Percentiles rank a stretch among this genome's conserved stretches.
Evolutionary conservation across 1,139 yeast species (phyloP).

Genomic region (Meyerozyma sp.): DNA sequence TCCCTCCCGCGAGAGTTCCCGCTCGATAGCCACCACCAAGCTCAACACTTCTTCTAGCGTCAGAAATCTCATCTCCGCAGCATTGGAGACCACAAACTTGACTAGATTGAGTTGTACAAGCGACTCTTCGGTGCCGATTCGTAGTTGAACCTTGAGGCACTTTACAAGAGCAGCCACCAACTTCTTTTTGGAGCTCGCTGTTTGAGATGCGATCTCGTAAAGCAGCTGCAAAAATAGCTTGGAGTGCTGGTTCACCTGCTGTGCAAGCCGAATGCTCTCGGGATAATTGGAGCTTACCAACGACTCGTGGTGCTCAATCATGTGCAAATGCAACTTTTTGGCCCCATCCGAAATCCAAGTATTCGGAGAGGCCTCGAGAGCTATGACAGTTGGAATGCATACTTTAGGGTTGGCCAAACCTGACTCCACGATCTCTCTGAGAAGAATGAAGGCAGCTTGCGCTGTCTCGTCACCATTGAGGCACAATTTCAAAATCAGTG

Average conservation of each 20-base stretch:
- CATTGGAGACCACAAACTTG: conserved; percentile 29
- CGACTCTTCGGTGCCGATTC: conserved; percentile 9
- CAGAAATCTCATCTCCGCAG: conserved; percentile 31
- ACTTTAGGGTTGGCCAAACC: conserved; percentile 74
- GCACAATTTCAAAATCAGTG: conserved; percentile 44
- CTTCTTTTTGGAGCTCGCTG: conserved; percentile 42
- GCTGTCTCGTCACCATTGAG: conserved; percentile 43
- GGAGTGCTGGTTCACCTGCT: conserved; percentile 44
- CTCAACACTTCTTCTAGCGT: conserved; percentile 35
- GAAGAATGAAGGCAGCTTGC: conserved; percentile 44
- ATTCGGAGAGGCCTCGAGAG: conserved; percentile 54
- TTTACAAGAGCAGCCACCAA: conserved; percentile 29
- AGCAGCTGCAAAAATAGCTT: conserved; percentile 21
- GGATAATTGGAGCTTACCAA: conserved; percentile 59
- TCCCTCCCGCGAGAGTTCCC: conserved; percentile 22
- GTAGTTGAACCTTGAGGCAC: conserved; percentile 15
- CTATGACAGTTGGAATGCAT: conserved; percentile 65
- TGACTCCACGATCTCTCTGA: conserved; percentile 49
- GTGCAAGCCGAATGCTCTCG: conserved; percentile 49
- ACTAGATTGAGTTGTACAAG: conserved; percentile 22
- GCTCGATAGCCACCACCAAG: conserved; percentile 12
- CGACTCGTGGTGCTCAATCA: conserved; percentile 65
- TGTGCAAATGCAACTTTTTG: conserved; percentile 43
- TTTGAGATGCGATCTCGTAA: conserved; percentile 38
- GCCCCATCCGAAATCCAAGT: conserved; percentile 45